Evolutionary conservation across 2,329 filamentous ascomycete species (phyloP).

Genomic region (Hypoxylon sp.): DNA sequence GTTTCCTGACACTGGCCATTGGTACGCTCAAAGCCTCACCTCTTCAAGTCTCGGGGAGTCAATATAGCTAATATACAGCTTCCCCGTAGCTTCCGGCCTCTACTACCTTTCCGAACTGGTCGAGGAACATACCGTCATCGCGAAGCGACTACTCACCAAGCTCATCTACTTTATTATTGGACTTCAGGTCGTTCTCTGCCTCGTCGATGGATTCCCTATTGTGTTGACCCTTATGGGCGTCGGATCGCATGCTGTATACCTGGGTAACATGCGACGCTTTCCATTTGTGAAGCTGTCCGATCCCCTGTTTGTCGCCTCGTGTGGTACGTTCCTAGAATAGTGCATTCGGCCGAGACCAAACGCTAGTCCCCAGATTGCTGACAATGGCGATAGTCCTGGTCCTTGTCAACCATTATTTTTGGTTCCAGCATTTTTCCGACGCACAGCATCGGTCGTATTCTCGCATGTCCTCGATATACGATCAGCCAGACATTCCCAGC

Average conservation of each 20-base stretch:
- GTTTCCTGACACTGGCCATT: constrained; percentile 94
- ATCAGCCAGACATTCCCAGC: constrained; percentile 75
- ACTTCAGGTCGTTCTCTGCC: constrained; percentile 78
- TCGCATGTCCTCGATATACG: constrained; percentile 71
- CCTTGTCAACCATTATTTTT: constrained; percentile 90
- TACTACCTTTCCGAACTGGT: constrained; percentile 99
- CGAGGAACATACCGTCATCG: constrained; percentile 95
- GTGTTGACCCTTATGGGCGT: constrained; percentile 80
- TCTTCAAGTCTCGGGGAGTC: constrained; percentile 1
- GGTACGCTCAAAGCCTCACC: constrained; percentile 61
- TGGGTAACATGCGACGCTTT: constrained; percentile 83
- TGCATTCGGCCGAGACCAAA: background rate
- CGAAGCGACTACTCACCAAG: constrained; percentile 85
- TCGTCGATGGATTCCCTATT: constrained; percentile 89
- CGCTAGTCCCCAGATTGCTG: constrained; percentile 29
- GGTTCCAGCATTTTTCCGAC: constrained; percentile 92
- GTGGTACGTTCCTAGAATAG: constrained; percentile 67
- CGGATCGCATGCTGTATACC: constrained; percentile 84
- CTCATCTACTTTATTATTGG: constrained; percentile 87
- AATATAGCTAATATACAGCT: constrained; percentile 38
- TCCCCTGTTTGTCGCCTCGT: constrained; percentile 87
- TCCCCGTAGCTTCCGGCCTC: constrained; percentile 82
- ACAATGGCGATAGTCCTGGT: constrained; percentile 75
- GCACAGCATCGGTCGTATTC: constrained; percentile 70
- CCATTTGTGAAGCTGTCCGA: constrained; percentile 87